These are phyloP conservation scores for Flammula alnicola DNA, from an alignment of 1,284 basidiomycete species.

Conservation along the genomic window DNA sequence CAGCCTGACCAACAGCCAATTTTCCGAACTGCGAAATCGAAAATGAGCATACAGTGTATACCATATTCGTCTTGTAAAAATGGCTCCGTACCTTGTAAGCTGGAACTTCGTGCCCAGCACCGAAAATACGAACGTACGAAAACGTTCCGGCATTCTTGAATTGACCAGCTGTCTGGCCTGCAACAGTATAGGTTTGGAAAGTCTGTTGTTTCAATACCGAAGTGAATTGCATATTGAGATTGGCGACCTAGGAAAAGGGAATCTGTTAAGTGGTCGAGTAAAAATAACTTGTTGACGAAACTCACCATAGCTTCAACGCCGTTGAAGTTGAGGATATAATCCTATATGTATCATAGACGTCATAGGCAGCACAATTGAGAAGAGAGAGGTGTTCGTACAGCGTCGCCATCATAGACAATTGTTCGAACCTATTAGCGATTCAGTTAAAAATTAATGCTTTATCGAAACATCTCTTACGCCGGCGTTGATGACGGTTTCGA, in stretches of 20 bases:
- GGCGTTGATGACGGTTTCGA: constrained; percentile 64
- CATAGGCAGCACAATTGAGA: background rate
- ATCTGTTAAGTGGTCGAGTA: too few species aligned
- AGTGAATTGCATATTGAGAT: constrained; percentile 44
- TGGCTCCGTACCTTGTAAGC: constrained; percentile 43
- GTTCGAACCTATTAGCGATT: constrained; percentile 39
- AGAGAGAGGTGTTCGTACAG: too few species aligned
- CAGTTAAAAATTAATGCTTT: constrained; percentile 32
- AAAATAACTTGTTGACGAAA: too few species aligned
- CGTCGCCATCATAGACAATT: constrained; percentile 59
- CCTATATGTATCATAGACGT: constrained; percentile 30
- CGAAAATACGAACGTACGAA: constrained; percentile 61
- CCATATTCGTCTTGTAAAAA: background rate
- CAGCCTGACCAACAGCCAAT: constrained; percentile 34
- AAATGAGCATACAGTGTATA: background rate
- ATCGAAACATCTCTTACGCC: too few species aligned
- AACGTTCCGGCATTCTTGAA: constrained; percentile 66
- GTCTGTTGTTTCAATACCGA: constrained; percentile 40
- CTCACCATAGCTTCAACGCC: constrained; percentile 69
- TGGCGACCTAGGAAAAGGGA: too few species aligned
- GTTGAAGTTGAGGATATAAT: constrained; percentile 62
- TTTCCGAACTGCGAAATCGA: constrained; percentile 28
- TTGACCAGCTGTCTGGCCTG: constrained; percentile 51
- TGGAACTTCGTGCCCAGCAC: constrained; percentile 57
- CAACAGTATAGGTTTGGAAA: constrained; percentile 54